A percentile compares a stretch with the other conserved stretches of the same genome.
Conservation (phyloP, 2,329 filamentous ascomycete genomes). For the Diaporthe sp. region DNA sequence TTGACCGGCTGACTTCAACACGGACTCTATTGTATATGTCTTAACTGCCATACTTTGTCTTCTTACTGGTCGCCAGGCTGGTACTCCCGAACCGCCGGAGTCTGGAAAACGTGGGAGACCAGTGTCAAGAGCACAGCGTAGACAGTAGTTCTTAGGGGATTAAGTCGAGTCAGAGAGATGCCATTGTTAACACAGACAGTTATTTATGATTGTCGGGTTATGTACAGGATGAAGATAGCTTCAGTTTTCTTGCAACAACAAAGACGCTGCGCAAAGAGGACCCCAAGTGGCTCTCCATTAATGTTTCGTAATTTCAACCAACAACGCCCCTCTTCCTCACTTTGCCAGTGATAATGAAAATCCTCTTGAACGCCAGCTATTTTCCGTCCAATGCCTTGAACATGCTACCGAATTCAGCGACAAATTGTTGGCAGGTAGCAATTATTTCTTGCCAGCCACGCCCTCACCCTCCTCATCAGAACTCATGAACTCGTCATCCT, state of each 20-base stretch:
- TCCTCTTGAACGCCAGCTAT: neutral
- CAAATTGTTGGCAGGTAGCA: constrained; percentile 30
- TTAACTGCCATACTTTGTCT: no score
- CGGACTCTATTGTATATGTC: neutral
- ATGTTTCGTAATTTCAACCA: neutral
- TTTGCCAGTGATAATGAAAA: neutral
- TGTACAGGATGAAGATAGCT: neutral
- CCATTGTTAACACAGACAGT: neutral
- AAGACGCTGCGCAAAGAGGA: neutral
- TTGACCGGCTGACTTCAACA: neutral
- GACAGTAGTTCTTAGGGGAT: neutral
- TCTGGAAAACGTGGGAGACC: neutral
- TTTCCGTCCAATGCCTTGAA: neutral
- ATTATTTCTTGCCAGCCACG: constrained; percentile 44
- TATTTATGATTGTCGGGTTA: neutral
- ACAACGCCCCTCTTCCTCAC: constrained; percentile 19
- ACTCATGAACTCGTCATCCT: constrained; percentile 82
- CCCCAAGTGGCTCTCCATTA: neutral
- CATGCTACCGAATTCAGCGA: neutral
- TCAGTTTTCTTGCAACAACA: neutral
- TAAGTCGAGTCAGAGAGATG: neutral
- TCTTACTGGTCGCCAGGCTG: no score
- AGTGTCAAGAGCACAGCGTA: neutral
- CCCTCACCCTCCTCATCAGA: constrained; percentile 72
- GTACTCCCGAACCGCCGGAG: no score